Percentiles rank a stretch among this genome's conserved stretches.
Evolutionary conservation across 2,329 filamentous ascomycete genomes (phyloP).

Genomic region (Fusarium tuaranense): DNA sequence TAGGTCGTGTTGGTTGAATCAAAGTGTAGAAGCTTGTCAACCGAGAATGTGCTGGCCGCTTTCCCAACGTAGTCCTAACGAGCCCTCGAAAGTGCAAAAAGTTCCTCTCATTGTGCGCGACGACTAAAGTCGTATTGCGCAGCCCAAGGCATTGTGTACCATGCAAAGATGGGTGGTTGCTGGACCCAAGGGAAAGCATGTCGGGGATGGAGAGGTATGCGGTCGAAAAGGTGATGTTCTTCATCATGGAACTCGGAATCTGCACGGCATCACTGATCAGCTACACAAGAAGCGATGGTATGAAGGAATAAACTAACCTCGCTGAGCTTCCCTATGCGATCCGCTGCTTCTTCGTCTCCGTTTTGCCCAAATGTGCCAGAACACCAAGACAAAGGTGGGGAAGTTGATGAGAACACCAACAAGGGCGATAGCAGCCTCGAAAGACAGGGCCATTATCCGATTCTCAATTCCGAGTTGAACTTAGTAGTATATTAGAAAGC

Average conservation of each 20-base stretch:
- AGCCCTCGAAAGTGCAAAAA: too few relatives aligned
- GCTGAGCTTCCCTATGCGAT: background rate
- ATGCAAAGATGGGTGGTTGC: background rate
- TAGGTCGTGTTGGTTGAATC: too few relatives aligned
- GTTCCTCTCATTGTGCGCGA: too few relatives aligned
- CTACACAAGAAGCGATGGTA: too few relatives aligned
- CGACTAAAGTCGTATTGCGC: background rate
- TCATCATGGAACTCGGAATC: background rate
- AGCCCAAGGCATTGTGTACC: background rate
- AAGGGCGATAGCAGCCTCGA: slow-evolving; percentile 10
- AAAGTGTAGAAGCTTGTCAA: too few relatives aligned
- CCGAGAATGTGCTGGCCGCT: too few relatives aligned
- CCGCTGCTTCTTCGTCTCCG: background rate
- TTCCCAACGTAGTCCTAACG: too few relatives aligned
- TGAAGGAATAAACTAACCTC: too few relatives aligned
- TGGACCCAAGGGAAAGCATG: background rate
- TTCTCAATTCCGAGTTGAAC: fast-evolving
- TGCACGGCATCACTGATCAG: fast-evolving
- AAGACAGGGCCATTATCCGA: background rate
- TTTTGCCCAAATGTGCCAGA: slow-evolving; percentile 4
- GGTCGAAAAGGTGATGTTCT: background rate
- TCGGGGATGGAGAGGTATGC: background rate
- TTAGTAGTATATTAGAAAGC: background rate
- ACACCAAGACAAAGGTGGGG: slow-evolving; percentile 2
- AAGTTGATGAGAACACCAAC: slow-evolving; percentile 9